Evolutionary conservation across 192 early-diverging fungal genomes (phyloP), one percentile per base, ranked within the genome.

Genomic region (Coemansia sp.): DNA sequence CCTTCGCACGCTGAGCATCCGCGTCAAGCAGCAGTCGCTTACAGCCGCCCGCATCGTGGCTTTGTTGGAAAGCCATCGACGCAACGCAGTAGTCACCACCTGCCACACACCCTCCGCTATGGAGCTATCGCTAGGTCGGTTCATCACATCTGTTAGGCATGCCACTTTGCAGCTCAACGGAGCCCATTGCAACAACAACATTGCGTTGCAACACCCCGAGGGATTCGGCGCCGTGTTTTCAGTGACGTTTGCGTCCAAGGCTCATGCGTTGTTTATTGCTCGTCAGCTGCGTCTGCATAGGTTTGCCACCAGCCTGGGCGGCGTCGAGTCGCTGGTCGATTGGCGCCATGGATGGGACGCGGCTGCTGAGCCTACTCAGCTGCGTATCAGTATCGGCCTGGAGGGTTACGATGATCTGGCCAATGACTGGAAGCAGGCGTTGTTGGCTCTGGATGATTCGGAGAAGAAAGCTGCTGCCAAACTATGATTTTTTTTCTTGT

Each of bases 301-400:
- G 0, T 83, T 86, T 60, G 89, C 90, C 29, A 92, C 90, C 7
- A 84, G 80, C 7, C 75, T 92, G 4, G 90, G 90, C 60, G 86
- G 87, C 20, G 75, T 84, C 25, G 88, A 91, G 75, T 80, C 79
- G n/a, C 67, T 88, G 54, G 79, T 85, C 31, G 90, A 92, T 60
- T 92, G 90, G 90, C 76, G 90, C 30, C 68, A 77, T 30, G 76
- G 62, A 1, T 33, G 64, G 16, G 88, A 89, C 56, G 32, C 57
- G 12, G 71, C 63, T 7, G 64, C 80, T 3, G 63, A 72, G 28
- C 84, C 84, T 1, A 62, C 64, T 10, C 61, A 91, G 33, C 59
- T 87, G 40, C 83, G 91, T n/a, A 69, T 92, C 17, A 87, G 83
- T 50, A 72, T 92, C 6, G 91, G 91, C 14, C 69, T 92, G 56